phyloP scores from a whole-genome alignment of 495 filamentous ascomycete species.

The Friedmanniomyces endolithicus region DNA sequence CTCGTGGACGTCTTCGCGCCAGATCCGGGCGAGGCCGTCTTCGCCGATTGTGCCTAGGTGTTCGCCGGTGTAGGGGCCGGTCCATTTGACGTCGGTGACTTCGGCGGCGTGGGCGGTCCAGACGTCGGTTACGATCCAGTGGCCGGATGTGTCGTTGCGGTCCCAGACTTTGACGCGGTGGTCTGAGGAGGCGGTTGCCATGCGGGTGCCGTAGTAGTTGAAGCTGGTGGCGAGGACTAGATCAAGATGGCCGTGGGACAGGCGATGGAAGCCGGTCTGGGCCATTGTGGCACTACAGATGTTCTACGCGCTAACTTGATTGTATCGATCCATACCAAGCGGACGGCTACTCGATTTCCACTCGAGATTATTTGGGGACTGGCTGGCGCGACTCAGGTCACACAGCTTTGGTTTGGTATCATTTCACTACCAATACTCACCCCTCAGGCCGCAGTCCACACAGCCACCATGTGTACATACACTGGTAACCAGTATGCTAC shows the following conservation, averaged over 20 bases:
- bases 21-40: conserved; percentile 77
- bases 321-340: no score
- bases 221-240: conserved; percentile 51
- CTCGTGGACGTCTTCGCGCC: conserved; percentile 74
- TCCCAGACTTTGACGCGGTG: conserved; percentile 92
- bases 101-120: conserved; percentile 89
- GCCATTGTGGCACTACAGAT: neutral
- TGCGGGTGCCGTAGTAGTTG: conserved; percentile 75
- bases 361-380: no score
- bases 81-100: conserved; percentile 84
- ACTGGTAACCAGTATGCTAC: no score
- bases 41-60: conserved; percentile 61
- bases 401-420: neutral
- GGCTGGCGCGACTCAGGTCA: neutral
- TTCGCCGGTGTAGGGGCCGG: conserved; percentile 49
- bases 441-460: no score
- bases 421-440: no score
- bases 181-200: conserved; percentile 81
- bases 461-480: no score
- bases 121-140: conserved; percentile 68
- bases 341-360: no score
- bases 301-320: neutral
- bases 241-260: conserved; percentile 52
- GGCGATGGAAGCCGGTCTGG: conserved; percentile 17
- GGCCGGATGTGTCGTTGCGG: conserved; percentile 52